Evolutionary conservation across 176 grass and related monocot genomes (phyloP), one percentile per base, ranked within the genome.

Genomic region (Oryza glaberrima): DNA sequence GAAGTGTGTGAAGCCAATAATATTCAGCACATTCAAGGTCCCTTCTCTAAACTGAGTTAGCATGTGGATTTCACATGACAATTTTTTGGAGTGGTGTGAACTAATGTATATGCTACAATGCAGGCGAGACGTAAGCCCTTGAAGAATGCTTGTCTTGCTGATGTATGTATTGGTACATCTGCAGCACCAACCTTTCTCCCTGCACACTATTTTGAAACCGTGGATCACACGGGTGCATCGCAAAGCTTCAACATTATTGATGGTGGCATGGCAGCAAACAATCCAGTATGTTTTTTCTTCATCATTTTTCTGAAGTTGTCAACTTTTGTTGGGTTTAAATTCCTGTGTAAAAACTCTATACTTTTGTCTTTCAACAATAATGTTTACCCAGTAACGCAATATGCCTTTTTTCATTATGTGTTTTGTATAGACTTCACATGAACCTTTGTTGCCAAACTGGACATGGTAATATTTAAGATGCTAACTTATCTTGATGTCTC

Each of bases 21-120:
- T 94, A 32, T 94, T 91, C 83, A 86, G 76, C 84, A 80, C 84
- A 80, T 86, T 80, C 58, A 86, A 80, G 84, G 84, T 86, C 65
- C 43, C 40, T 51, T 26, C 68, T 73, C 20, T 40, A 17, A 64
- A 66, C 64, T 73, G 25, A 9, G 67, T 79, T 38, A 5, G 69
- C 65, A 25, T n/a, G 70, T 51, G 13, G 43, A 17, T 73, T n/a
- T 13, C 70, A 72, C 44, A 1, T 25, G 46, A 46, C 26, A 43
- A 25, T 5, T 26, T 26, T 12, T 73, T 22, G 69, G 69, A 43
- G 69, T 36, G 40, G 13, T 1, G 54, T 69, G 56, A 38, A 26
- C 58, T 73, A 65, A 73, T 41, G 4, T 19, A 17, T 67, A 25
- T 81, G 17, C n/a, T 75, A 25, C 38, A 20, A 20, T 14, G 5